Conservation (phyloP, 2,329 filamentous ascomycete species). For the Acephala macrosclerotiorum region DNA sequence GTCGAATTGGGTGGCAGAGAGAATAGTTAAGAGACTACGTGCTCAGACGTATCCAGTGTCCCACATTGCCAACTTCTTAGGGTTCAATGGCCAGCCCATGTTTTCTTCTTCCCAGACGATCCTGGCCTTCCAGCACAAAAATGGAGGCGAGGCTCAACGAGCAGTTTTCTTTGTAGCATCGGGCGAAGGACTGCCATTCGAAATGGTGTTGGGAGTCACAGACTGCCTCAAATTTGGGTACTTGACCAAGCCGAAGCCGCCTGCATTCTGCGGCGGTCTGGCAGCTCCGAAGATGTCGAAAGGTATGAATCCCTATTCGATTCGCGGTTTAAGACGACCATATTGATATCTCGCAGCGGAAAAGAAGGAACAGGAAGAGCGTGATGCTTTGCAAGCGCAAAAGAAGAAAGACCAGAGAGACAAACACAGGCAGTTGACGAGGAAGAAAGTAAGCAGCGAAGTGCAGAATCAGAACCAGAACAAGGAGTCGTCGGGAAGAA, state of each 20-base stretch:
- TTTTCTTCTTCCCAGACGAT: not conserved
- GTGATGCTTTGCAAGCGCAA: not conserved
- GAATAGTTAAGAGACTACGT: not conserved
- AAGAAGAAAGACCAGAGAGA: conserved; percentile 2
- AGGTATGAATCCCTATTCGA: not conserved
- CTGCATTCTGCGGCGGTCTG: not conserved
- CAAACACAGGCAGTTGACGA: not conserved
- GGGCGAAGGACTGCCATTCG: not conserved
- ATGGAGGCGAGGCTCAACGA: not conserved
- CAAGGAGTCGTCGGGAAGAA: not conserved
- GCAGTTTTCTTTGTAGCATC: not conserved
- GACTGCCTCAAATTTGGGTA: not conserved
- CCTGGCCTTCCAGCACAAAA: not conserved
- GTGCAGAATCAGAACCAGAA: not conserved
- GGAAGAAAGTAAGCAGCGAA: not conserved
- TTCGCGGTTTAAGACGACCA: not conserved
- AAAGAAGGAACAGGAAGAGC: not conserved
- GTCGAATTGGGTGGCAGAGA: conserved; percentile 4
- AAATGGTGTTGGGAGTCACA: not conserved
- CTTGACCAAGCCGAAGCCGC: not conserved
- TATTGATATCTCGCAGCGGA: not conserved
- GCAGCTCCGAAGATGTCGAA: not conserved
- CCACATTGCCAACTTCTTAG: not conserved
- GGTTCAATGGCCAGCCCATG: conserved; percentile 3
- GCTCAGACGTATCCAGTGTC: not conserved